Percentiles rank a stretch among this genome's conserved stretches.
Evolutionary conservation across 2,329 filamentous ascomycete genomes (phyloP).

Genomic region (Leptosphaerulina australis): DNA sequence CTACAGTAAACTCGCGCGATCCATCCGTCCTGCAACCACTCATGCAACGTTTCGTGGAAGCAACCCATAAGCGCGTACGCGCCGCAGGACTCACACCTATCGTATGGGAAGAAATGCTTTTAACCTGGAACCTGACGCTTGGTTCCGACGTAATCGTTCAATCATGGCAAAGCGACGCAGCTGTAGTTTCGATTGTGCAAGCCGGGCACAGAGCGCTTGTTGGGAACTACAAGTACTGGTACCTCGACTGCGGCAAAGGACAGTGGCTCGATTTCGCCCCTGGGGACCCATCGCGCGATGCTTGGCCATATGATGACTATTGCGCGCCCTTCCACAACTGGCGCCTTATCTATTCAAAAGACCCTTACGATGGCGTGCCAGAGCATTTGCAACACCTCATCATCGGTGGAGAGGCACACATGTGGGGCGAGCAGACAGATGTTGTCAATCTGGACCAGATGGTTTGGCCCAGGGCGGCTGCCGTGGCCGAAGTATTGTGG

Average conservation of each 20-base stretch:
- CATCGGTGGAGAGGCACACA: conserved; percentile 78
- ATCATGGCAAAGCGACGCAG: conserved; percentile 71
- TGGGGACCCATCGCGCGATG: conserved; percentile 55
- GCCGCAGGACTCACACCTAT: conserved; percentile 71
- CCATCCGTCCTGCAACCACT: conserved; percentile 71
- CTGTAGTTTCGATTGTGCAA: conserved; percentile 65
- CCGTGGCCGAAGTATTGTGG: conserved; percentile 82
- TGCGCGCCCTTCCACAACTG: conserved; percentile 81
- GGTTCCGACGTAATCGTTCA: conserved; percentile 76
- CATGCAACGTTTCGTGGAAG: conserved; percentile 77
- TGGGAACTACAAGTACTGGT: conserved; percentile 81
- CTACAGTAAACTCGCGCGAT: conserved; percentile 70
- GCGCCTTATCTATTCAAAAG: conserved; percentile 79
- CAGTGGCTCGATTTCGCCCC: conserved; percentile 76
- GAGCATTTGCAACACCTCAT: conserved; percentile 69
- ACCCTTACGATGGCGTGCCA: conserved; percentile 68
- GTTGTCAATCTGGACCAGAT: conserved; percentile 74
- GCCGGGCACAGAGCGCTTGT: conserved; percentile 73
- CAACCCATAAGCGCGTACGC: conserved; percentile 69
- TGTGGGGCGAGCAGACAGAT: conserved; percentile 83
- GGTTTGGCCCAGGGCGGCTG: conserved; percentile 77
- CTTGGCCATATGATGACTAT: conserved; percentile 79
- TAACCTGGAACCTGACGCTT: conserved; percentile 77
- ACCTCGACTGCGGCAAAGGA: conserved; percentile 82
- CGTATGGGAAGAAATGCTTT: conserved; percentile 87